Evolutionary conservation across 1,284 basidiomycete species (phyloP), one percentile per base, ranked within the genome.

Genomic region (Sporisorium reilianum): DNA sequence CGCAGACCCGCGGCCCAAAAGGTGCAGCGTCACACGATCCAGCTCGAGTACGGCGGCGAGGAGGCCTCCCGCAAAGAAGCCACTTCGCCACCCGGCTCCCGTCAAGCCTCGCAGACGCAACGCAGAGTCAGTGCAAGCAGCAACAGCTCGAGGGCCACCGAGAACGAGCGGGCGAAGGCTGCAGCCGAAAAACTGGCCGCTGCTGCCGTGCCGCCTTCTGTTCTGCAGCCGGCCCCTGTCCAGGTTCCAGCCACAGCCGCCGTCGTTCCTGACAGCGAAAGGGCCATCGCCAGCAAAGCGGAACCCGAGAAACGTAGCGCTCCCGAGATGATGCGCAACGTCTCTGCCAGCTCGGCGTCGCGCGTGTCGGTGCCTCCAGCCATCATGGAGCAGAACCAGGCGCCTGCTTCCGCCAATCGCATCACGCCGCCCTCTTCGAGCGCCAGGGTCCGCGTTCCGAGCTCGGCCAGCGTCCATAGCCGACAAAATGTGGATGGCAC

Each of bases 11-110:
- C 77, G 3, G 77, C 74, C 5, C 70, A 75, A 26, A 82, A 82
- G 64, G 62, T 69, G 34, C 80, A 82, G 67, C 66, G 79, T 25
- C 80, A 82, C 65, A 82, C 80, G 2, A 77, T 82, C 44, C 80
- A 82, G 72, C 72, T 82, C 58, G 80, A 82, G 58, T 82, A 82
- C 51, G 66, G 73, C 53, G 65, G 57, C 56, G 62, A 72, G 26
- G 66, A 70, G 48, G 63, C 66, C 11, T 30, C 55, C 25, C 66
- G 66, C 48, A 75, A 62, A 36, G 71, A 75, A 16, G 45, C 64
- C 9, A 45, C 59, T 4, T 50, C 66, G n/a, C 53, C 57, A 4
- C 58, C 68, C 20, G 64, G 44, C 23, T 66, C 69, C 20, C 71
- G 62, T 25, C 65, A 64, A 22, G 41, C 57, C 41, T 67, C 61